phyloP scores from a whole-genome alignment of 306 rosid species.

The Cotoneaster glaucophyllus region DNA sequence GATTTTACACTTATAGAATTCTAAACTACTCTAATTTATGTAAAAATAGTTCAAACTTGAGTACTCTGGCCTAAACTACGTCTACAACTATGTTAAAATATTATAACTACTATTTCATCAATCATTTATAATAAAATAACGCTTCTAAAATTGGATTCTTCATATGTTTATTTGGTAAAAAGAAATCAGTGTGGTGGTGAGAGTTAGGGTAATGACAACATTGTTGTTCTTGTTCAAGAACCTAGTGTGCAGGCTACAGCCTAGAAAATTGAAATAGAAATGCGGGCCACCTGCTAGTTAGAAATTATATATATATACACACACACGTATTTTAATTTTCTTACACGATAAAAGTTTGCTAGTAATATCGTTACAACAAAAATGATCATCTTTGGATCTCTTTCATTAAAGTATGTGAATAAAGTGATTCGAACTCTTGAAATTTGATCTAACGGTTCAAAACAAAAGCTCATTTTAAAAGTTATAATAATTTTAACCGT shows the following conservation, averaged over 20 bases:
- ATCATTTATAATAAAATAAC: neutral
- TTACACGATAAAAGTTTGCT: too few relatives aligned
- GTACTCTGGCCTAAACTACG: accelerated
- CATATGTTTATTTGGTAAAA: neutral
- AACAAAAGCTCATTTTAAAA: too few relatives aligned
- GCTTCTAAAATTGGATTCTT: neutral
- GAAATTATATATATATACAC: too few relatives aligned
- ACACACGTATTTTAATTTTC: too few relatives aligned
- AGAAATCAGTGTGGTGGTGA: neutral
- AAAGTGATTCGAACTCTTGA: too few relatives aligned
- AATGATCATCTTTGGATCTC: too few relatives aligned
- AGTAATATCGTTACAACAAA: too few relatives aligned
- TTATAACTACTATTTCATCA: neutral
- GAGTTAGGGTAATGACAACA: slow-evolving; percentile 3
- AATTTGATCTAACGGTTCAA: too few relatives aligned
- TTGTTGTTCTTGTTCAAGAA: neutral
- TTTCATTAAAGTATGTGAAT: too few relatives aligned
- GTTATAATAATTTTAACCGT: too few relatives aligned
- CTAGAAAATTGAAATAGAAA: neutral
- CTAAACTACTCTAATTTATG: neutral
- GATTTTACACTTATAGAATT: neutral
- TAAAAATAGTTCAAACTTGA: neutral
- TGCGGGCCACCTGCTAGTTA: neutral
- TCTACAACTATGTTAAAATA: too few relatives aligned
- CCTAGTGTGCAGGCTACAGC: too few relatives aligned